These are phyloP conservation scores for Monilinia polystroma DNA, from an alignment of 2,329 filamentous ascomycete species.

Conservation along the genomic window DNA sequence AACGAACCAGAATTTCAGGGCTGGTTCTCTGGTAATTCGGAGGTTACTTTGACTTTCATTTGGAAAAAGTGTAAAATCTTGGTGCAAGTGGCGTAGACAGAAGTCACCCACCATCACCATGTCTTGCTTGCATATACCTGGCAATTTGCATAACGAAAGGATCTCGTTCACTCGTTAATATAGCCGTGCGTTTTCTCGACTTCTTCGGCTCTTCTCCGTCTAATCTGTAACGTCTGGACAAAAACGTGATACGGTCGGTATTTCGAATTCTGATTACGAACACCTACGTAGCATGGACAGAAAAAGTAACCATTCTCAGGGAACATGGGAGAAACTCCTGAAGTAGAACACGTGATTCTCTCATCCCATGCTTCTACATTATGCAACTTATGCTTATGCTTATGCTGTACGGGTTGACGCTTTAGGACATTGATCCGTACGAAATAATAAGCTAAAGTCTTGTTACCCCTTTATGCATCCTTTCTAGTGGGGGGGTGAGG, in stretches of 20 bases:
- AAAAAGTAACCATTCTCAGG: neutral
- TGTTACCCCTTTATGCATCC: slow-evolving; percentile 23
- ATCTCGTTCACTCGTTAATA: neutral
- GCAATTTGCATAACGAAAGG: neutral
- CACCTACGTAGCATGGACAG: neutral
- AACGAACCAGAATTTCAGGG: neutral
- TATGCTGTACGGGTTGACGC: slow-evolving; percentile 17
- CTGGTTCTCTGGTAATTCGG: neutral
- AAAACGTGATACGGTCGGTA: neutral
- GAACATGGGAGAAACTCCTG: slow-evolving; percentile 5
- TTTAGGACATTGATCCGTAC: slow-evolving; percentile 16
- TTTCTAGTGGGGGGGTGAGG: slow-evolving; percentile 15
- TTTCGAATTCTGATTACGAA: neutral
- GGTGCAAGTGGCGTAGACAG: slow-evolving; percentile 1
- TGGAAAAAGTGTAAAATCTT: neutral
- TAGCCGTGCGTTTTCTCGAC: slow-evolving; percentile 11
- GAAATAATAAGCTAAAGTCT: slow-evolving; percentile 14
- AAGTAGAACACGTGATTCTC: slow-evolving; percentile 14
- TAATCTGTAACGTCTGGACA: slow-evolving; percentile 1
- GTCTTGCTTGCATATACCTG: slow-evolving; percentile 17
- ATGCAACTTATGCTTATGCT: slow-evolving; percentile 5
- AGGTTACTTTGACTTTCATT: neutral
- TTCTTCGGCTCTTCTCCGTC: slow-evolving; percentile 14
- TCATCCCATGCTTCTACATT: slow-evolving; percentile 15
- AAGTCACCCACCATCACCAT: neutral